Evolutionary conservation across 108 stramenopile genomes (phyloP), one percentile per base, ranked within the genome.

Genomic region (Halocafeteria seosinensis): DNA sequence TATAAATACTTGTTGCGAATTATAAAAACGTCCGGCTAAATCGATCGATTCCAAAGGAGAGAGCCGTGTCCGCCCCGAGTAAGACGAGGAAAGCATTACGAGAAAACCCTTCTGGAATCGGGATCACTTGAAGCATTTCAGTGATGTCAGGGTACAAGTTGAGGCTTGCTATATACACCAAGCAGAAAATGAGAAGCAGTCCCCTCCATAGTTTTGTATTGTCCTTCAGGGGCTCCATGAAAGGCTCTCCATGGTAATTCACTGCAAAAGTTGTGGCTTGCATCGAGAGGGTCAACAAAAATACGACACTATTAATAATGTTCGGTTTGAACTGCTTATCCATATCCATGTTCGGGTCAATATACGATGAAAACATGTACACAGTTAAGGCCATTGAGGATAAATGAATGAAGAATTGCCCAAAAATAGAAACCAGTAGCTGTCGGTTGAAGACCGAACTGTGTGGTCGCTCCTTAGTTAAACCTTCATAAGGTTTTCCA

Each of bases 321-420:
- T 92, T 94, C 8, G 95, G 91, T 35, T 83, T 78, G 76, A 98
- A 98, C 8, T 85, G 78, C 6, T 87, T 91, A 69, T 98, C 95
- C n/a, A 90, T 89, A 5, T 84, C 68, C 64, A 85, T 68, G 31
- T 68, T 62, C 29, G 53, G 8, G 53, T 31, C 53, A 5, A 12
- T 12, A 8, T 9, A 5, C 53, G 5, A 5, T 28, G 9, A 9
- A 11, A 55, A 55, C 8, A 5, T 28, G 9, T 55, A 31, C 53
- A 12, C 53, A 11, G 53, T 9, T 5, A 12, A 5, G 5, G 32
- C 30, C 60, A 91, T 80, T 8, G 76, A 60, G 0, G 55, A 33
- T 24, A 89, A 78, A 69, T 98, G 95, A 23, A 87, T 76, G 8
- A 59, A 64, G 69, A 94, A 92, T 69, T 98, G 95, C 23, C 65